These are phyloP conservation scores for Dendrocalamus sinicus DNA, from an alignment of 176 grass and related monocot genomes.

Conservation along the genomic window DNA sequence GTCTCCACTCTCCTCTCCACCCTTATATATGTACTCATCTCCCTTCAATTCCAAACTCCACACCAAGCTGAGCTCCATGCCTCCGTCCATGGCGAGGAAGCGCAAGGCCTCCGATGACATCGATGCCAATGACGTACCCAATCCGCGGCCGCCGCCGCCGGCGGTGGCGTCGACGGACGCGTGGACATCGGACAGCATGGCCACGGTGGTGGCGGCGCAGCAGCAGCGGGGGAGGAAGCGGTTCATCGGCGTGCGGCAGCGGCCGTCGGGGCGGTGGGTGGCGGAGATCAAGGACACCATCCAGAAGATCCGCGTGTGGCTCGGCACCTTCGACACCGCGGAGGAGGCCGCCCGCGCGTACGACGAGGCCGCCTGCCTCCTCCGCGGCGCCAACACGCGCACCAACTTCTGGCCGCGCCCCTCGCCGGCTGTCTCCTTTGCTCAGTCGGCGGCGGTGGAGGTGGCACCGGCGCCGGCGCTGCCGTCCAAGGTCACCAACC, in stretches of 20 bases:
- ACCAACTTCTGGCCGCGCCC: constrained; percentile 71
- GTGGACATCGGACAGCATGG: constrained; percentile 22
- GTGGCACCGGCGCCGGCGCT: constrained; percentile 18
- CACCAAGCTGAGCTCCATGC: background rate
- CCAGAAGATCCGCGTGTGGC: constrained; percentile 95
- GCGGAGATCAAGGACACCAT: constrained; percentile 95
- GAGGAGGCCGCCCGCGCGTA: constrained; percentile 91
- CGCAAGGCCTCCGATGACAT: constrained; percentile 42
- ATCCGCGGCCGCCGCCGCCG: background rate
- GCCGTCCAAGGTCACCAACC: constrained; percentile 56
- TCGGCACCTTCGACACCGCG: constrained; percentile 93
- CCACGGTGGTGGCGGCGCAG: constrained; percentile 31
- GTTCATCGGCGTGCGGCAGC: constrained; percentile 81
- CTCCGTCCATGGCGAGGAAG: constrained; percentile 47
- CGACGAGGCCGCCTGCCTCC: constrained; percentile 83
- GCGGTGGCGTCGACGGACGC: background rate
- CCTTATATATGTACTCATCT: constrained; percentile 39
- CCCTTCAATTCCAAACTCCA: background rate
- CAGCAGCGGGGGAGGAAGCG: constrained; percentile 45
- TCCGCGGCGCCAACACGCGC: constrained; percentile 80
- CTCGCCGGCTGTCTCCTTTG: constrained; percentile 21
- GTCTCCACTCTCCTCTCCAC: background rate
- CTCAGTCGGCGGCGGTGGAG: background rate
- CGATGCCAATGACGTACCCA: background rate
- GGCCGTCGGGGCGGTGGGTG: constrained; percentile 78